Evolutionary conservation across 768 basidiomycete species (phyloP), one percentile per base, ranked within the genome.

Genomic region (Daedalea quercina): DNA sequence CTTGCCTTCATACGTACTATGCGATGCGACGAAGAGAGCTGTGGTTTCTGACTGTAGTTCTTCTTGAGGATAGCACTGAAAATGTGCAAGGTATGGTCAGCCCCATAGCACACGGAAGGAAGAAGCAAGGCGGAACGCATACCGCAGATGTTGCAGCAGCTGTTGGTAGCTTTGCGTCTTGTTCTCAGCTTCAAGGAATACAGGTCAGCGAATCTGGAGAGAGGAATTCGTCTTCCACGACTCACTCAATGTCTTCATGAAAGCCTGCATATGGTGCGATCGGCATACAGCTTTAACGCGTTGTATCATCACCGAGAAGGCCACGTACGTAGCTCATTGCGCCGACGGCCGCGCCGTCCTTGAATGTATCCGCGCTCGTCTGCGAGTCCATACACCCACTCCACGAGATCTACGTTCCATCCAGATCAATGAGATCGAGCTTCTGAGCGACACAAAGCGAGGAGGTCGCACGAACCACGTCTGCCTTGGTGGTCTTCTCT

Each of bases 361-460:
- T 87, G 45, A 78, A 70, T 0, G 89, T 80, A 64, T 91, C 88
- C 20, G 88, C 89, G 58, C 87, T 90, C 19, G 89, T 91, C 65
- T 91, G 88, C 2, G 83, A 79, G 62, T 91, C 88, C 61, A 89
- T 89, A 64, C 88, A 91, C 6, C 88, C 88, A 64, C 85, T 85
- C 81, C 83, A 90, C 6, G 87, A 87, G 28, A 90, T 89, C 88
- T 90, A 26, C 33, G 50, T 51, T 37, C 41, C n/a, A n/a, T n/a
- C n/a, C n/a, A n/a, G n/a, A 50, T 54, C 51, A 11, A 37, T 3
- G 12, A 31, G 28, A 52, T 58, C 12, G 54, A 31, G 15, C 8
- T 41, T 41, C 9, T 19, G 19, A 49, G 31, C 4, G 13, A 47
- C 47, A 33, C 6, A 37, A 11, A n/a, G 1, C 44, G 33, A 52